Evolutionary conservation across 2,329 filamentous ascomycete genomes (phyloP), one percentile per base, ranked within the genome.

Genomic region (Nemania serpens): DNA sequence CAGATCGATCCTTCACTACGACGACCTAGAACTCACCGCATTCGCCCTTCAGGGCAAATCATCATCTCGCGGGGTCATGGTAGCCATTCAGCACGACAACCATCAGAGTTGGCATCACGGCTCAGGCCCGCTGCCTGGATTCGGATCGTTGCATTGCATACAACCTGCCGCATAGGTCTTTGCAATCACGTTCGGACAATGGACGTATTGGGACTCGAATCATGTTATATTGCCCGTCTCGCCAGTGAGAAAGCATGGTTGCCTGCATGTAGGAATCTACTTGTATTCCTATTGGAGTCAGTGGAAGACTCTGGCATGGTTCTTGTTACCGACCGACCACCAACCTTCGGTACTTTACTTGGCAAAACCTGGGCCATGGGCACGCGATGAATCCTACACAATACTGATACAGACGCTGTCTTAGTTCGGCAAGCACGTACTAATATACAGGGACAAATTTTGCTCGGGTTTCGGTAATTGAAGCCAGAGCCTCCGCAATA

Each of bases 1-100:
- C 25, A 29, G 46, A 47, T 53, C 55, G 46, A 47, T 53, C 55
- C 48, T 47, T 20, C 42, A n/a, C 42, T 53, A 48, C 55, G 15
- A 52, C 47, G 13, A 22, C 47, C 18, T 46, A 46, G n/a, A n/a
- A n/a, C 48, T 58, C 47, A 47, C 47, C 48, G 41, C 47, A 37
- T 50, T 29, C 39, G 51, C 51, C 47, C 55, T 58, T 20, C 55
- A 34, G 39, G 47, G 41, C 42, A 33, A 22, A 46, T 49, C 46
- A 41, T 45, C 55, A 34, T 45, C 17, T 10, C 47, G 33, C 33
- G 29, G 47, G 20, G n/a, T 50, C 25, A 20, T 33, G 12, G 17
- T 22, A 29, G n/a, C 47, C 47, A 22, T n/a, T 42, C 15, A 25
- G 33, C 48, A 33, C 47, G 34, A 42, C 22, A 18, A 46, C 47